These are phyloP conservation scores for Ambrosiella xylebori DNA, from an alignment of 2,329 filamentous ascomycete genomes.

Conservation along the genomic window DNA sequence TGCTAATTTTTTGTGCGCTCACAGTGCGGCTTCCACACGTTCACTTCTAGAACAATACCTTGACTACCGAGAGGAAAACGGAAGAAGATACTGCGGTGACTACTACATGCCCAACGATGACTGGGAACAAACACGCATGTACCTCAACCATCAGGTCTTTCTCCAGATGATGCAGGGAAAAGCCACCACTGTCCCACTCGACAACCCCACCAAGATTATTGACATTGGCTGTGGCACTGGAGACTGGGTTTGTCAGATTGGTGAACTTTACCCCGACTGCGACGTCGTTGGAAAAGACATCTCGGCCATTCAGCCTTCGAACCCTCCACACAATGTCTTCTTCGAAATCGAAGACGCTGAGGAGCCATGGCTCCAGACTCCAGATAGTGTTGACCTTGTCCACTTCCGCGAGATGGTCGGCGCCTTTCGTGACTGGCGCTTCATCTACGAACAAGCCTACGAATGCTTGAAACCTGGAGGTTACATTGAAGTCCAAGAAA, in stretches of 20 bases:
- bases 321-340: conserved; percentile 39
- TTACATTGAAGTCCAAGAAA: conserved; percentile 39
- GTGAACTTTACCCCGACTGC: conserved; percentile 33
- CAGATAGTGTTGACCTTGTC: conserved; percentile 36
- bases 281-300: conserved; percentile 43
- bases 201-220: conserved; percentile 27
- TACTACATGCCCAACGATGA: conserved; percentile 54
- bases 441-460: conserved; percentile 35
- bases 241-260: conserved; percentile 34
- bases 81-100: conserved; percentile 41
- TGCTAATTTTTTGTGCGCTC: conserved; percentile 6
- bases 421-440: conserved; percentile 37
- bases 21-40: conserved; percentile 27
- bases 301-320: conserved; percentile 37
- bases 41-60: conserved; percentile 34
- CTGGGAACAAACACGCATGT: conserved; percentile 43
- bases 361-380: conserved; percentile 36
- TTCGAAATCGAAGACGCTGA: conserved; percentile 45
- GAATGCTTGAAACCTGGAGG: conserved; percentile 38
- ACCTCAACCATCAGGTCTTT: conserved; percentile 46
- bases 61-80: conserved; percentile 42
- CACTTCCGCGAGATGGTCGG: conserved; percentile 40
- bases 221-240: conserved; percentile 44
- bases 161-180: conserved; percentile 31
- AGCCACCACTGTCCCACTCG: conserved; percentile 27